Base-by-base conservation (phyloP, 2,329 filamentous ascomycete genomes). In the Fusarium verticillioides region DNA sequence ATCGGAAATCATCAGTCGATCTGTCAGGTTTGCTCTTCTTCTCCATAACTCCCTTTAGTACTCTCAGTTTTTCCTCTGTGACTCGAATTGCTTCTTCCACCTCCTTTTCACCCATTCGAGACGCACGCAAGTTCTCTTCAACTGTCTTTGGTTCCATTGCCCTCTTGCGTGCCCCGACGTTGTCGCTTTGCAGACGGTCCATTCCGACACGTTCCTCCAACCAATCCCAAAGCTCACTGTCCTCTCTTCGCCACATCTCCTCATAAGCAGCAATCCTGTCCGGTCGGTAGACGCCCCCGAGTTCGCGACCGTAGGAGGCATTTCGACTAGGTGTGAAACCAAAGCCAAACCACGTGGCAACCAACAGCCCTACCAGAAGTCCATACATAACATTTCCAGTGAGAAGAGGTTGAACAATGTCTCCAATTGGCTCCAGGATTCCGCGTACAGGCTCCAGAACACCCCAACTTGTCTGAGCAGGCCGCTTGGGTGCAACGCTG, bases 161-260 rank as follows among this genome's bases (percentile, higher is more conserved):
- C 70, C 82, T 85, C 74, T 89, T 87, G 50, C 87, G 84, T 11
- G 64, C 61, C 34, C 67, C 74, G 13, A 66, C 28, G 28, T 75
- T 65, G n/a, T 84, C 86, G 28, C 75, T 69, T 74, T 81, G 83
- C 73, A 88, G 83, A 66, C 84, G 85, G 63, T 94, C 92, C 79
- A 96, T 84, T 5, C 94, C 93, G 4, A 94, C 91, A 23, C 95
- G 88, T 77, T 97, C 94, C 81, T 98, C 95, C 9, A 98, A 85
- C 95, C 95, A 98, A 65, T 94, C 92, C 95, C 95, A 98, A 15
- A 98, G 84, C 77, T 96, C 94, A 73, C 90, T 94, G 80, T 98
- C 95, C 81, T 98, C 94, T 44, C 90, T 87, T 40, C 91, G 88
- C 95, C 96, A 99, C 79, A 98, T 93, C 82, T 97, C 94, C 75